phyloP scores from a whole-genome alignment of 306 rosid species.

The Carpinus viminea region DNA sequence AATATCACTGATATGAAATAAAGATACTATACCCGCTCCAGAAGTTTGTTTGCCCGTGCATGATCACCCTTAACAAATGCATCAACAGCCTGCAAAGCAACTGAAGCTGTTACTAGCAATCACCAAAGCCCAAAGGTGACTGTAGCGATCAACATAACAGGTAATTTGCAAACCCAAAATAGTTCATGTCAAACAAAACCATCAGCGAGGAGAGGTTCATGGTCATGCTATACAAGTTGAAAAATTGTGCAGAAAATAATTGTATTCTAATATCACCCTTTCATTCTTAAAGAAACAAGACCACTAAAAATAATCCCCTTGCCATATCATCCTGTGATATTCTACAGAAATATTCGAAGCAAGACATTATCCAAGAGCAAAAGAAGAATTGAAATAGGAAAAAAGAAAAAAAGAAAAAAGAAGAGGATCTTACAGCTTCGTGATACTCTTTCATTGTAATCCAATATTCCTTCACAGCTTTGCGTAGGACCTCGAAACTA shows the following conservation, averaged over 20 bases:
- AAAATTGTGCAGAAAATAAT: not conserved
- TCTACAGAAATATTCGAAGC: not conserved
- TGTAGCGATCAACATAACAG: not conserved
- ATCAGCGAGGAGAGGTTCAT: not conserved
- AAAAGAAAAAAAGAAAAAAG: not conserved
- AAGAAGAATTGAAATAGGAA: slow-evolving; percentile 2
- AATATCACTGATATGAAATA: not conserved
- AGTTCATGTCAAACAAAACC: not conserved
- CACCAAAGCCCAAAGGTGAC: not conserved
- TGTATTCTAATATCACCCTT: not conserved
- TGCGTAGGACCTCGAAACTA: slow-evolving; percentile 34
- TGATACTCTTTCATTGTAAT: slow-evolving; percentile 44
- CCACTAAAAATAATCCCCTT: not conserved
- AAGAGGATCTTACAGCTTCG: slow-evolving; percentile 35
- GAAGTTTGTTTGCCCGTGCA: slow-evolving; percentile 33
- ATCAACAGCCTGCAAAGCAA: slow-evolving; percentile 38
- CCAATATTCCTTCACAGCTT: slow-evolving; percentile 42
- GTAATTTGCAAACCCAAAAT: not conserved
- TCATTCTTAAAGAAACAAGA: not conserved
- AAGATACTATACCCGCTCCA: slow-evolving; percentile 23
- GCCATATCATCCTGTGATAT: not conserved
- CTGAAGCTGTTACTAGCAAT: not conserved
- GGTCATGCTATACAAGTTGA: not conserved
- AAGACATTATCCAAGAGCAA: slow-evolving; percentile 1
- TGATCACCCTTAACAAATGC: slow-evolving; percentile 35